A percentile compares a stretch with the other conserved stretches of the same genome.
These are phyloP conservation scores for Acanthamoeba rhysodes DNA, from an alignment of 208 protist genomes.

Conservation along the genomic window DNA sequence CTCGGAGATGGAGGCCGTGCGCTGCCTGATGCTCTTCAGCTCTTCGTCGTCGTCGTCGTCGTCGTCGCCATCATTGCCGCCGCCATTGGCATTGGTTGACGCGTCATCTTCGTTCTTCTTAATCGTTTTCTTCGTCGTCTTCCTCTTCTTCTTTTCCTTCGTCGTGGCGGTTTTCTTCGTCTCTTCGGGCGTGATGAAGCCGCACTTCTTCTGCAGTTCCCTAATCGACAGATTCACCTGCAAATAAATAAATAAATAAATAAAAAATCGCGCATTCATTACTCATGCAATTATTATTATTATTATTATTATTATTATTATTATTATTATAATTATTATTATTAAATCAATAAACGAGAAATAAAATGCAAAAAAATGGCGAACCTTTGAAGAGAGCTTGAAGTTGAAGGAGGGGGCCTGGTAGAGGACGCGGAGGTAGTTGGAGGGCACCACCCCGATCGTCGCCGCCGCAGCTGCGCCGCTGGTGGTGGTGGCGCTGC, in stretches of 20 bases:
- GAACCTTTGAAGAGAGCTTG: slow-evolving; percentile 31
- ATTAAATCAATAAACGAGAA: too few relatives aligned
- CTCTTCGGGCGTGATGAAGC: not conserved
- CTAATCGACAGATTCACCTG: not conserved
- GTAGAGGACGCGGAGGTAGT: slow-evolving; percentile 30
- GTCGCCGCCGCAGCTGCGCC: not conserved
- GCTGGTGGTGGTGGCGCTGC: not conserved
- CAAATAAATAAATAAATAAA: too few relatives aligned
- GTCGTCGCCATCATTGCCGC: too few relatives aligned
- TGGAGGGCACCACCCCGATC: slow-evolving; percentile 12
- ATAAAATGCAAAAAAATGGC: too few relatives aligned
- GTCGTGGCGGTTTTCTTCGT: not conserved
- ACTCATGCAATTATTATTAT: too few relatives aligned
- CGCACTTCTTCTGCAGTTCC: slow-evolving; percentile 39
- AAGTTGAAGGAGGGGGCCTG: slow-evolving; percentile 27
- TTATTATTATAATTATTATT: too few relatives aligned
- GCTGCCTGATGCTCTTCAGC: not conserved
- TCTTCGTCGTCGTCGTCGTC: too few relatives aligned
- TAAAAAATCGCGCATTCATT: too few relatives aligned
- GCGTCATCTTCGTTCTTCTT: not conserved
- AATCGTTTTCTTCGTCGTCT: not conserved
- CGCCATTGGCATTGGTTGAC: too few relatives aligned
- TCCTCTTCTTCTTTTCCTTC: not conserved
- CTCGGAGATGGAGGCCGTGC: not conserved
- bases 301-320: too few relatives aligned